These are phyloP conservation scores for Diddensiella santjacobensis DNA, from an alignment of 805 yeast genomes.

Conservation along the genomic window DNA sequence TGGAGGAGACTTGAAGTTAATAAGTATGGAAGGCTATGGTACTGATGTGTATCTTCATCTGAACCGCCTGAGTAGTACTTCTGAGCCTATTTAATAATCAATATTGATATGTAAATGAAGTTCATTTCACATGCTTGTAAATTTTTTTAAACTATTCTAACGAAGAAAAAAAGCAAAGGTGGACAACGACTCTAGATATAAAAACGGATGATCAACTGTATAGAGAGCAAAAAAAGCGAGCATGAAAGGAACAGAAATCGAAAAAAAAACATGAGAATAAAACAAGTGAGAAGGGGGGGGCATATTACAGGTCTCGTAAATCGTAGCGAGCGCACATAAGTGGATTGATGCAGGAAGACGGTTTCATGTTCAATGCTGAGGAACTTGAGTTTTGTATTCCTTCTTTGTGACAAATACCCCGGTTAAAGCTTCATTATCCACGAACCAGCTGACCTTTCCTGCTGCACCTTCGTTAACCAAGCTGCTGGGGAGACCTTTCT, in stretches of 20 bases:
- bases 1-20: constrained; percentile 84
- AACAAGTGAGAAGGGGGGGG: too few species aligned
- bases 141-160: too few species aligned
- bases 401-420: constrained; percentile 73
- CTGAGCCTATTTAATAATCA: constrained; percentile 55
- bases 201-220: not conserved
- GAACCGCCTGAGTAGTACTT: constrained; percentile 68
- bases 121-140: too few species aligned
- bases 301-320: not conserved
- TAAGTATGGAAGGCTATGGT: constrained; percentile 92
- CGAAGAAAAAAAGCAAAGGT: too few species aligned
- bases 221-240: constrained; percentile 1
- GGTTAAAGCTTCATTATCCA: constrained; percentile 84
- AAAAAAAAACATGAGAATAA: not conserved
- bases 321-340: not conserved
- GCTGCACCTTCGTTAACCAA: constrained; percentile 96
- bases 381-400: constrained; percentile 57
- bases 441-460: constrained; percentile 95
- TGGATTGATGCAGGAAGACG: too few species aligned
- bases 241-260: not conserved
- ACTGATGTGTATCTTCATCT: constrained; percentile 88
- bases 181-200: not conserved
- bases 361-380: constrained; percentile 12
- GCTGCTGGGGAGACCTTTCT: constrained; percentile 90
- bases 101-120: too few species aligned